Evolutionary conservation across 345 rosid genomes (phyloP).

Genomic region (Populus euphratica): DNA sequence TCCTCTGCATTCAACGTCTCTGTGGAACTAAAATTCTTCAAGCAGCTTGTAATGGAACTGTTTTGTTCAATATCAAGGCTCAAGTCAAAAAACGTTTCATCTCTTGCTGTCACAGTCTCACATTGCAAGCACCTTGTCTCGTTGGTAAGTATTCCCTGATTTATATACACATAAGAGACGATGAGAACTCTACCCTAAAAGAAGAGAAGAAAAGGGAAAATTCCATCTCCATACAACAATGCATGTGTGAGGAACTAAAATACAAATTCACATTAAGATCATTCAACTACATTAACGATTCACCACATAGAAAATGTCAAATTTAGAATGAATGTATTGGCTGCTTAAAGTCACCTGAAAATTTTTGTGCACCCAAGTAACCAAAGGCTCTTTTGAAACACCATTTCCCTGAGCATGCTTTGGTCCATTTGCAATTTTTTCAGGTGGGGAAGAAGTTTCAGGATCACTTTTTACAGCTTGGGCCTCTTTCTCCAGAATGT

Average conservation of each 20-base stretch:
- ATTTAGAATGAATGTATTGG: background rate
- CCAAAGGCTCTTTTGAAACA: slow-evolving; percentile 74
- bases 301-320: background rate
- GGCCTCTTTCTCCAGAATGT: slow-evolving; percentile 94
- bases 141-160: slow-evolving; percentile 94
- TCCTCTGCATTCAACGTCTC: slow-evolving; percentile 98
- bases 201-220: background rate
- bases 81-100: slow-evolving; percentile 91
- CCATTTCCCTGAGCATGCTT: slow-evolving; percentile 68
- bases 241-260: background rate
- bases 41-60: slow-evolving; percentile 97
- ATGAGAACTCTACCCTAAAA: slow-evolving; percentile 9
- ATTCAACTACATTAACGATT: background rate
- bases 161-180: slow-evolving; percentile 16
- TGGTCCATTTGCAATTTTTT: slow-evolving; percentile 73
- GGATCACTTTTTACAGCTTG: slow-evolving; percentile 68
- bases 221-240: background rate
- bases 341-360: slow-evolving; percentile 61
- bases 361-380: slow-evolving; percentile 96
- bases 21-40: slow-evolving; percentile 98
- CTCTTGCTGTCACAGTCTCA: slow-evolving; percentile 98
- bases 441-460: slow-evolving; percentile 72
- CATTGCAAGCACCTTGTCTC: slow-evolving; percentile 97
- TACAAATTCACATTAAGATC: background rate
- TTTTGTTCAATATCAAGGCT: slow-evolving; percentile 99